phyloP scores from a whole-genome alignment of 2,329 filamentous ascomycete species.

The Nothophoma quercina region DNA sequence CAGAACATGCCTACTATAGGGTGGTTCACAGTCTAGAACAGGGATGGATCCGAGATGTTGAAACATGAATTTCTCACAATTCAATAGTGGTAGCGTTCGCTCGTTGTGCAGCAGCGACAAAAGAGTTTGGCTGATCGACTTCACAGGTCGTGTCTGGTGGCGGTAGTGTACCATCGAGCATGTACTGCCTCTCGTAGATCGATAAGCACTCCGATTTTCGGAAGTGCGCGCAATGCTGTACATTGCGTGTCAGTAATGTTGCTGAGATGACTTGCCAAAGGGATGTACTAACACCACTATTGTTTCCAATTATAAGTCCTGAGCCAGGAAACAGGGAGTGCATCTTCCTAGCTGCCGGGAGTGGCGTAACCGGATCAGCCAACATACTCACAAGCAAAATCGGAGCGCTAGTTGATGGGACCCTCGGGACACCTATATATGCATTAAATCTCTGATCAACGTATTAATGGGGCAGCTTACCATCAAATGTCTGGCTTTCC shows the following conservation, averaged over 20 bases:
- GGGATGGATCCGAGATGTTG: no score
- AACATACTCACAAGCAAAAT: slow-evolving; percentile 20
- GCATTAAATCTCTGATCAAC: no score
- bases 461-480: slow-evolving; percentile 19
- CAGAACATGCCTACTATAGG: background rate
- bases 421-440: slow-evolving; percentile 10
- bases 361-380: slow-evolving; percentile 64
- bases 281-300: slow-evolving; percentile 20
- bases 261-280: background rate
- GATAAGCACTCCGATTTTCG: slow-evolving; percentile 20
- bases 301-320: slow-evolving; percentile 51
- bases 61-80: no score
- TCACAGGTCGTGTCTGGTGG: slow-evolving; percentile 20
- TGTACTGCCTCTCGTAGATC: slow-evolving; percentile 21
- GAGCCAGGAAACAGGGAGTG: slow-evolving; percentile 50
- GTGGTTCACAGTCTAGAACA: background rate
- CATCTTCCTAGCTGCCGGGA: slow-evolving; percentile 48
- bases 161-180: slow-evolving; percentile 22
- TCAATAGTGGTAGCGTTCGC: background rate
- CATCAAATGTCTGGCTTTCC: slow-evolving; percentile 28
- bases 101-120: slow-evolving; percentile 7
- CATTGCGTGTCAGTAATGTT: background rate
- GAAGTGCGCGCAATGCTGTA: slow-evolving; percentile 22
- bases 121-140: slow-evolving; percentile 26
- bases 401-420: slow-evolving; percentile 13